Percentiles rank a stretch among this genome's conserved stretches.
Conservation (phyloP, 345 rosid genomes). For the Tarenaya hassleriana region DNA sequence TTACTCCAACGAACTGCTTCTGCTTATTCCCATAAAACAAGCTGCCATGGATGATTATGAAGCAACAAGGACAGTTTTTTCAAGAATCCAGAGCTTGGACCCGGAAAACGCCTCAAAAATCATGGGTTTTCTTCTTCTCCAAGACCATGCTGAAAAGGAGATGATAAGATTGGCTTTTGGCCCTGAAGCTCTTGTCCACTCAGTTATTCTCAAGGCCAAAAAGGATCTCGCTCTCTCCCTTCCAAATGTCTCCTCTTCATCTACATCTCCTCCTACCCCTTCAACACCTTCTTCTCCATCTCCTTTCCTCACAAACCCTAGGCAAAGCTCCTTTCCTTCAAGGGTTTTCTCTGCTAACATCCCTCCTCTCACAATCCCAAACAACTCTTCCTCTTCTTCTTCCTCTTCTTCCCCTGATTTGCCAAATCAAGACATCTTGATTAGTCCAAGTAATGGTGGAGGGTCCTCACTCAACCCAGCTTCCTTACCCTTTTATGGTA, state of each 20-base stretch:
- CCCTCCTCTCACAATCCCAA: constrained; percentile 33
- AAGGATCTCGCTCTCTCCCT: constrained; percentile 60
- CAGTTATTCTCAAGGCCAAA: constrained; percentile 55
- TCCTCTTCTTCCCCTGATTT: constrained; percentile 37
- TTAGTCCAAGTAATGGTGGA: constrained; percentile 34
- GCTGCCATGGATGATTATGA: constrained; percentile 75
- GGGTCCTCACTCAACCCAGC: constrained; percentile 49
- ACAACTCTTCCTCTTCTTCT: constrained; percentile 23
- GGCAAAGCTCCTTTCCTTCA: constrained; percentile 35
- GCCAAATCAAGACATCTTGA: constrained; percentile 43
- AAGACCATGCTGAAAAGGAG: constrained; percentile 93
- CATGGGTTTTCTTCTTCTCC: constrained; percentile 86
- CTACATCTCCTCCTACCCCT: constrained; percentile 40
- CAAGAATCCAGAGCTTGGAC: constrained; percentile 69
- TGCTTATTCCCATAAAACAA: neutral
- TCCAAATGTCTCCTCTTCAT: neutral
- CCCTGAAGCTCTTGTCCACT: constrained; percentile 69
- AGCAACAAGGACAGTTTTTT: constrained; percentile 84
- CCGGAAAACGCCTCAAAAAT: constrained; percentile 89
- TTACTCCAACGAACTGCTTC: too few relatives aligned
- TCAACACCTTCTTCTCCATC: constrained; percentile 44
- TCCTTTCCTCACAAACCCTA: constrained; percentile 34
- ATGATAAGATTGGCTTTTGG: constrained; percentile 93
- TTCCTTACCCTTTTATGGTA: constrained; percentile 58
- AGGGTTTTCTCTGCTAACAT: constrained; percentile 26